Base-by-base conservation (phyloP, 805 yeast genomes). In the Kodamaea nitidulidarum region DNA sequence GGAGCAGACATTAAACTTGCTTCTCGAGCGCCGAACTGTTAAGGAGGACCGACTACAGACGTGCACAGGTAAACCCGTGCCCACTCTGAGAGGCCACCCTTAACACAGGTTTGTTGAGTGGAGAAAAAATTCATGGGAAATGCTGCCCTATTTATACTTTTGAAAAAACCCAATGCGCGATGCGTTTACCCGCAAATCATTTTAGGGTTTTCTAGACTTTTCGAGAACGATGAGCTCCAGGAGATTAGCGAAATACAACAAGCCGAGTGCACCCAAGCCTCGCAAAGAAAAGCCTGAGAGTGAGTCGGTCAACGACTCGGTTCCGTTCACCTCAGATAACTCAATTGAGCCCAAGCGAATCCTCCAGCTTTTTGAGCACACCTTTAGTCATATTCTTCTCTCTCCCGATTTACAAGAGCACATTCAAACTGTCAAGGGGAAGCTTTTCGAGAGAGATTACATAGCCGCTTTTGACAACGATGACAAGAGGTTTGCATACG, bases 11-110 rank as follows among this genome's bases (percentile, higher is more conserved):
- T 61, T 47, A 53, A 58, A 67, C 75, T 70, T 73, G 80, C 81
- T 80, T 74, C 82, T 50, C 82, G 74, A 70, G 87, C 84, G 84
- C 76, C 84, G 85, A 80, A 57, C 76, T 73, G 84, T 73, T 65
- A 58, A 60, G 55, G 58, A 54, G 44, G 52, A 51, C 17, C 54
- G 46, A 45, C 71, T 63, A 65, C 70, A 65, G 54, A 49, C 36
- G 40, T 41, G 44, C 38, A 33, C 29, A 35, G 49, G 51, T 47
- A 59, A 58, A 57, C 65, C 61, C 55, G 14, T 10, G 32, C 8
- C 7, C 32, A 30, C 32, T 30, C 66, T 67, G 76, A 69, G 76
- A 55, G 62, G 54, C 57, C 56, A 51, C 64, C 42, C 63, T 62
- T 55, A 66, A 63, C 81, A 76, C 81, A 73, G 80, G 75, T 73